phyloP scores from a whole-genome alignment of 2,329 filamentous ascomycete species.

The Sporothrix euskadiensis region DNA sequence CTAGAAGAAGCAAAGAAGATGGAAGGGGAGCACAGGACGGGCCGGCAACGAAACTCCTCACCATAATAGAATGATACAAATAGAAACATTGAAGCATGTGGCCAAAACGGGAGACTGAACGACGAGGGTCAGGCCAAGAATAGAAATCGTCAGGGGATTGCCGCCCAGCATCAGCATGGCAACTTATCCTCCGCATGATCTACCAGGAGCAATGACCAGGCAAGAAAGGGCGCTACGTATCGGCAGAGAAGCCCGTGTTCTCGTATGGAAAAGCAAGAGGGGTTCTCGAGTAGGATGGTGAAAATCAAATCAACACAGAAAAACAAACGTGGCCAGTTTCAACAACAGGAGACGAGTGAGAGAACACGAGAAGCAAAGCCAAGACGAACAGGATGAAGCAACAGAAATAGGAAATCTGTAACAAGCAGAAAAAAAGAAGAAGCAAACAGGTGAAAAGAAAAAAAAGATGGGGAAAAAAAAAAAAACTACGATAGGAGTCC shows the following conservation, averaged over 20 bases:
- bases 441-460: not conserved
- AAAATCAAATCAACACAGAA: not conserved
- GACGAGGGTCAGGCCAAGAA: not conserved
- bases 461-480: not conserved
- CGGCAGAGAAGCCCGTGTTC: not conserved
- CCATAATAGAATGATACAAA: not conserved
- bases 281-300: too few species aligned
- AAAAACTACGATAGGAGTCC: not conserved
- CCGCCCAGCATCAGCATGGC: conserved; percentile 8
- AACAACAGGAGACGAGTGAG: not conserved
- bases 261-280: not conserved
- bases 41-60: not conserved
- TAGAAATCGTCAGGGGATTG: conserved; percentile 6
- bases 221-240: not conserved
- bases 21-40: not conserved
- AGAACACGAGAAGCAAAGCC: conserved; percentile 5
- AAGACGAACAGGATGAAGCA: not conserved
- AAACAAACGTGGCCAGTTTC: not conserved
- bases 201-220: conserved; percentile 15
- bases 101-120: not conserved
- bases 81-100: not conserved
- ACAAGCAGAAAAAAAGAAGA: not conserved
- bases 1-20: conserved; percentile 18
- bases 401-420: not conserved
- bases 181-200: conserved; percentile 20